Conservation (phyloP, 225 moss, liverwort and hornwort genomes). For the Rhytidiadelphus loreus region DNA sequence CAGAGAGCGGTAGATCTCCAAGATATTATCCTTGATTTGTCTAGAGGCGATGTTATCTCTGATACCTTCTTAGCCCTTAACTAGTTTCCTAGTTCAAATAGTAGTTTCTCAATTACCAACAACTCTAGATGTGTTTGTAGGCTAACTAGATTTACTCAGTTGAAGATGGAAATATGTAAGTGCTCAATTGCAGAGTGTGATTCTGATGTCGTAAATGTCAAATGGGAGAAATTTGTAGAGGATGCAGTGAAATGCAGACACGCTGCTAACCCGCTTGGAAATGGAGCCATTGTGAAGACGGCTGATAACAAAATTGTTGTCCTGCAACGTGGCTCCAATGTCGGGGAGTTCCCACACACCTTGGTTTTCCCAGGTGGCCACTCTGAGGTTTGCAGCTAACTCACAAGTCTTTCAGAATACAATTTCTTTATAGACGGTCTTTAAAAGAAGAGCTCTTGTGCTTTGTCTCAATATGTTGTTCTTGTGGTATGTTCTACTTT, state of each 20-base stretch:
- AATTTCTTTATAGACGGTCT: background rate
- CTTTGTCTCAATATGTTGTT: background rate
- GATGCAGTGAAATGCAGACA: conserved; percentile 70
- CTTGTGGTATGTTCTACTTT: background rate
- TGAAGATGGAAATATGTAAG: background rate
- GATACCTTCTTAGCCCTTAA: background rate
- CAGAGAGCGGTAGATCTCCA: background rate
- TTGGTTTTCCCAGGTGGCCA: conserved; percentile 95
- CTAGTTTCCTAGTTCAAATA: background rate
- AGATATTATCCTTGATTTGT: background rate
- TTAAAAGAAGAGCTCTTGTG: background rate
- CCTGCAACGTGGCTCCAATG: conserved; percentile 78
- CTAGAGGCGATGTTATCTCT: background rate
- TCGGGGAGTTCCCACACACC: conserved; percentile 92
- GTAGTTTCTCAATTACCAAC: background rate
- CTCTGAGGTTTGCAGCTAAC: conserved; percentile 62
- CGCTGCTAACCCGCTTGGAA: conserved; percentile 82
- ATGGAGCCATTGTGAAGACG: conserved; percentile 92
- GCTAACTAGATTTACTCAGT: background rate
- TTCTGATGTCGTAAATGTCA: background rate
- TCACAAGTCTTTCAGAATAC: background rate
- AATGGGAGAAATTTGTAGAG: conserved; percentile 26
- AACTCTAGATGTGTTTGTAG: background rate
- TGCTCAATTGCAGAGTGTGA: background rate
- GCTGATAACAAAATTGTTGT: conserved; percentile 50